Conservation (phyloP, 805 yeast genomes). For the Wickerhamiella hasegawae region DNA sequence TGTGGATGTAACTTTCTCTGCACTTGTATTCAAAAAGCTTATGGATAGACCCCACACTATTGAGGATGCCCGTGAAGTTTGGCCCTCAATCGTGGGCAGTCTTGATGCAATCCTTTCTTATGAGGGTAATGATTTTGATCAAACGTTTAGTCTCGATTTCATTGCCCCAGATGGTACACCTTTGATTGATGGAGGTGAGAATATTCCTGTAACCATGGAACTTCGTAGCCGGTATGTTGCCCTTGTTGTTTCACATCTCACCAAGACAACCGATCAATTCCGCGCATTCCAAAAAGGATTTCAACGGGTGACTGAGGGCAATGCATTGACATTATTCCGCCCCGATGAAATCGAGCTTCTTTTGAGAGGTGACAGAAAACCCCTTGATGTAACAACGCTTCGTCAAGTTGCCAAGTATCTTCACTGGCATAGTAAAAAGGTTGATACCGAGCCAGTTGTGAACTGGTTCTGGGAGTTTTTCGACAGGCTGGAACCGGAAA, state of each 20-base stretch:
- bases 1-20: conserved; percentile 63
- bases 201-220: conserved; percentile 35
- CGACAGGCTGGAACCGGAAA: conserved; percentile 25
- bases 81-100: conserved; percentile 48
- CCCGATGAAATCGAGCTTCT: conserved; percentile 70
- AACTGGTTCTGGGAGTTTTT: conserved; percentile 83
- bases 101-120: conserved; percentile 32
- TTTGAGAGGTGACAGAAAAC: conserved; percentile 61
- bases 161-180: conserved; percentile 47
- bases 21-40: conserved; percentile 59
- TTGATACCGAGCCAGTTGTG: conserved; percentile 26
- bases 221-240: conserved; percentile 49
- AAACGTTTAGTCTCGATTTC: conserved; percentile 39
- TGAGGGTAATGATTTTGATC: conserved; percentile 29
- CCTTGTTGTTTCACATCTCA: conserved; percentile 42
- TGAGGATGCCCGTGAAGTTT: conserved; percentile 50
- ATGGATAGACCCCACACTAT: conserved; percentile 37
- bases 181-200: conserved; percentile 43
- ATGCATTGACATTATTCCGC: conserved; percentile 62
- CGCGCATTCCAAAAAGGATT: conserved; percentile 56
- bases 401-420: conserved; percentile 57
- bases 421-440: conserved; percentile 38
- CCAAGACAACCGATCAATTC: conserved; percentile 39
- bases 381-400: conserved; percentile 49
- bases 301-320: conserved; percentile 57